Evolutionary conservation across 2,329 filamentous ascomycete genomes (phyloP).

Genomic region (Colletotrichum higginsianum): DNA sequence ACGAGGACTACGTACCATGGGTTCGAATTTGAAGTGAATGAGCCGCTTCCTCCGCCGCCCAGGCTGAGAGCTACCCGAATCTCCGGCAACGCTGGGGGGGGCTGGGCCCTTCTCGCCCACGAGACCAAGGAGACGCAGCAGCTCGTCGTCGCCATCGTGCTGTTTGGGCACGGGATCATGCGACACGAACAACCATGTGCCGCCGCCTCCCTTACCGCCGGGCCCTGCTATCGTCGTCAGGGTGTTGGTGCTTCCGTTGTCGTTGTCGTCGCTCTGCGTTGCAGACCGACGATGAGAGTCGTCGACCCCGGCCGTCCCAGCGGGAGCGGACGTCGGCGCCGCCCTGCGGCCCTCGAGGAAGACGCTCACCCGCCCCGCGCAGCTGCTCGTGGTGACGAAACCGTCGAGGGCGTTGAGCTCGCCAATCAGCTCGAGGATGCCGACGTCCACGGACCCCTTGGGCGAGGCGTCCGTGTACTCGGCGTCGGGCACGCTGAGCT

Average conservation of each 20-base stretch:
- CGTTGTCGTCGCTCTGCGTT: slow-evolving; percentile 40
- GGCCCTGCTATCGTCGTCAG: slow-evolving; percentile 67
- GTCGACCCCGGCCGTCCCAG: slow-evolving; percentile 41
- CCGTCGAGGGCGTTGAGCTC: slow-evolving; percentile 83
- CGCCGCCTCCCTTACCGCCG: slow-evolving; percentile 88
- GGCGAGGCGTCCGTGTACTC: slow-evolving; percentile 89
- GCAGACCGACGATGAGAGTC: background rate
- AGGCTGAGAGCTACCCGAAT: slow-evolving; percentile 36
- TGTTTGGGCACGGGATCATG: slow-evolving; percentile 75
- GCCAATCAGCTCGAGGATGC: slow-evolving; percentile 82
- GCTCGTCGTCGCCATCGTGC: slow-evolving; percentile 45
- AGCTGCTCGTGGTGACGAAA: slow-evolving; percentile 93
- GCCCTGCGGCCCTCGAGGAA: slow-evolving; percentile 84
- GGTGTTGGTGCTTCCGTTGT: slow-evolving; percentile 24
- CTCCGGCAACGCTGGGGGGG: slow-evolving; percentile 1
- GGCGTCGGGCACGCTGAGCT: slow-evolving; percentile 76
- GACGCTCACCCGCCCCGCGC: slow-evolving; percentile 87
- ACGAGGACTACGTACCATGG: slow-evolving; percentile 77
- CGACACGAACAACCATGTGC: slow-evolving; percentile 89
- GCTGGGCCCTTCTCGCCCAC: slow-evolving; percentile 45
- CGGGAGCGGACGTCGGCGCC: slow-evolving; percentile 12
- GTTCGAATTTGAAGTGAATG: slow-evolving; percentile 93
- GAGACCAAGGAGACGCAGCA: slow-evolving; percentile 55
- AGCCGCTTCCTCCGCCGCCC: slow-evolving; percentile 58
- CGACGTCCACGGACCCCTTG: slow-evolving; percentile 87